Conservation (phyloP, 2,329 filamentous ascomycete genomes). For the Curvularia hawaiiensis region DNA sequence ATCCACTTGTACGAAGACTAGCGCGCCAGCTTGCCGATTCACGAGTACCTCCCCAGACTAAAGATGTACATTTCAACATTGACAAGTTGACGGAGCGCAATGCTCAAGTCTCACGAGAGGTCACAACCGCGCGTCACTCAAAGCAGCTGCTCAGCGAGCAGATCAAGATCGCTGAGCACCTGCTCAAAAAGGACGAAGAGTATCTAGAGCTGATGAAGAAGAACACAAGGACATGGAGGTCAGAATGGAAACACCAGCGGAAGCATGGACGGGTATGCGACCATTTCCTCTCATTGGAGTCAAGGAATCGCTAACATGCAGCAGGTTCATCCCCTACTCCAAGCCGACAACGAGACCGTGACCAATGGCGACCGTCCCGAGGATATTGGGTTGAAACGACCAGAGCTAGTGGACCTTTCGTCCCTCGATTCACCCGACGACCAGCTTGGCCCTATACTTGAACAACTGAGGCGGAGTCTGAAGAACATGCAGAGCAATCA, state of each 20-base stretch:
- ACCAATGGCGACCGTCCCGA: slow-evolving; percentile 36
- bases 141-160: slow-evolving; percentile 65
- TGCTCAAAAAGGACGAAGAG: slow-evolving; percentile 36
- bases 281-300: slow-evolving; percentile 11
- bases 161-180: slow-evolving; percentile 59
- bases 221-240: slow-evolving; percentile 37
- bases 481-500: slow-evolving; percentile 48
- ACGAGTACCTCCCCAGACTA: slow-evolving; percentile 67
- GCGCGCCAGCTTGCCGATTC: slow-evolving; percentile 63
- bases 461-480: slow-evolving; percentile 46
- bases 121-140: slow-evolving; percentile 67
- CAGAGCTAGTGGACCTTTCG: slow-evolving; percentile 21
- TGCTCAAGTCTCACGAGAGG: slow-evolving; percentile 50
- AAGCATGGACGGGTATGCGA: slow-evolving; percentile 35
- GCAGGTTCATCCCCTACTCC: slow-evolving; percentile 45
- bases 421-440: slow-evolving; percentile 38
- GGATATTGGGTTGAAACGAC: slow-evolving; percentile 37
- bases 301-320: slow-evolving; percentile 23
- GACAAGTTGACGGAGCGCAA: slow-evolving; percentile 68
- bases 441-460: slow-evolving; percentile 42
- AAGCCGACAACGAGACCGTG: slow-evolving; percentile 20
- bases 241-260: slow-evolving; percentile 39
- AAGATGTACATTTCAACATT: slow-evolving; percentile 64
- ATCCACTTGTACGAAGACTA: slow-evolving; percentile 61
- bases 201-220: slow-evolving; percentile 36